phyloP scores from a whole-genome alignment of 345 rosid species.

The Brassica nigra region DNA sequence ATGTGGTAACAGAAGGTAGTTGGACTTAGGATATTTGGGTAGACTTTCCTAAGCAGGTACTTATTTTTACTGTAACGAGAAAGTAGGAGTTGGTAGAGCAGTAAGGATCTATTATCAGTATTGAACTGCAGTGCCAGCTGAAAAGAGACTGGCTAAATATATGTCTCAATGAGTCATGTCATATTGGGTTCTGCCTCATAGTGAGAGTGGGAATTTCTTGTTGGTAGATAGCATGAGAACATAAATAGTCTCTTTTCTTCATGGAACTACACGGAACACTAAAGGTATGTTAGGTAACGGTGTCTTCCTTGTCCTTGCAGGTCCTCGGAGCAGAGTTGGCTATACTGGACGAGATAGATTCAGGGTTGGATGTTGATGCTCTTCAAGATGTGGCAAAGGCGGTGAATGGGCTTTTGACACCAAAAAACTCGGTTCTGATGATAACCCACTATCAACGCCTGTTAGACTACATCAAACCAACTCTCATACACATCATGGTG shows the following conservation, averaged over 20 bases:
- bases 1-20: background rate
- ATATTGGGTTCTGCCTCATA: background rate
- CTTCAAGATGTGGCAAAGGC: slow-evolving; percentile 90
- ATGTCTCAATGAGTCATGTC: too few species aligned
- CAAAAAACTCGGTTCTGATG: slow-evolving; percentile 83
- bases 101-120: background rate
- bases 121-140: slow-evolving; percentile 6
- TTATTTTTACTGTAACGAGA: background rate
- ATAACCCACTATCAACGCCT: slow-evolving; percentile 90
- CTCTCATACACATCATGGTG: slow-evolving; percentile 85
- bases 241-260: background rate
- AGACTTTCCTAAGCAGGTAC: background rate
- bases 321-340: slow-evolving; percentile 93
- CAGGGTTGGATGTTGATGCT: slow-evolving; percentile 96
- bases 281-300: slow-evolving; percentile 4
- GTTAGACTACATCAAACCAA: slow-evolving; percentile 75
- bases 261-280: background rate
- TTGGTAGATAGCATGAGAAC: background rate
- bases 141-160: background rate
- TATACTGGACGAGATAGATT: slow-evolving; percentile 93
- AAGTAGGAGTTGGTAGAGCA: background rate
- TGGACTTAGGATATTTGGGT: slow-evolving; percentile 5
- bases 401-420: slow-evolving; percentile 84
- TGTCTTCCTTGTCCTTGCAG: slow-evolving; percentile 40
- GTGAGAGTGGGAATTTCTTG: background rate